phyloP scores from a whole-genome alignment of 257 asterid species.

The Dorcoceras hygrometricum region DNA sequence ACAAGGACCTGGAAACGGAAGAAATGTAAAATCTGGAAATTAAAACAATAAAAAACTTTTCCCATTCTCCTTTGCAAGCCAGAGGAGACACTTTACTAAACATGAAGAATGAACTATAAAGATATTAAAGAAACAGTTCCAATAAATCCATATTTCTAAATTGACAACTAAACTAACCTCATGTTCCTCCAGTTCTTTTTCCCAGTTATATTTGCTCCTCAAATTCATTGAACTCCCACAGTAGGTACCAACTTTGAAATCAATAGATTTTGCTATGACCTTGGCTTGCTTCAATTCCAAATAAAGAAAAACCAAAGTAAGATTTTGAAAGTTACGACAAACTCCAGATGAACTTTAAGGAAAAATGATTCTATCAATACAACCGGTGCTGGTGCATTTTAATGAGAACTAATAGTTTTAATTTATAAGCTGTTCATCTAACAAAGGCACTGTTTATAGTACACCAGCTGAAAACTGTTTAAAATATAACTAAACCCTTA shows the following conservation, averaged over 20 bases:
- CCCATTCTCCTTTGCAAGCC: slow-evolving; percentile 4
- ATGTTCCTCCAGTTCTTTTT: slow-evolving; percentile 66
- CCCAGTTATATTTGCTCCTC: slow-evolving; percentile 61
- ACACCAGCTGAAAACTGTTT: background rate
- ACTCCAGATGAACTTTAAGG: background rate
- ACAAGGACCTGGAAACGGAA: slow-evolving; percentile 73
- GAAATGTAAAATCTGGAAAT: slow-evolving; percentile 8
- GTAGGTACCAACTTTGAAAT: slow-evolving; percentile 67
- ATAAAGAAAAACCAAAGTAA: slow-evolving; percentile 18
- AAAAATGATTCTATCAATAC: slow-evolving; percentile 8
- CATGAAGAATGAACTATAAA: slow-evolving; percentile 4
- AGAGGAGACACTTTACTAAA: slow-evolving; percentile 8
- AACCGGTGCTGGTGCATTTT: slow-evolving; percentile 14
- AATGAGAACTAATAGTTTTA: slow-evolving; percentile 11
- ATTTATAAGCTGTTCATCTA: slow-evolving; percentile 13
- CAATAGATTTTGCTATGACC: slow-evolving; percentile 69
- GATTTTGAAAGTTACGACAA: slow-evolving; percentile 11
- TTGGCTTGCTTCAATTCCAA: slow-evolving; percentile 73
- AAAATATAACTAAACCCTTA: background rate
- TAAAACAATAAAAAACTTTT: background rate
- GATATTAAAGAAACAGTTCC: slow-evolving; percentile 19
- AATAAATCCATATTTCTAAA: slow-evolving; percentile 7
- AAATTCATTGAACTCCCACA: slow-evolving; percentile 57
- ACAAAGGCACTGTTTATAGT: slow-evolving; percentile 8
- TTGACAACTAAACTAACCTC: slow-evolving; percentile 66